These are phyloP conservation scores for Ehretia macrophylla DNA, from an alignment of 257 asterid species.

Conservation along the genomic window DNA sequence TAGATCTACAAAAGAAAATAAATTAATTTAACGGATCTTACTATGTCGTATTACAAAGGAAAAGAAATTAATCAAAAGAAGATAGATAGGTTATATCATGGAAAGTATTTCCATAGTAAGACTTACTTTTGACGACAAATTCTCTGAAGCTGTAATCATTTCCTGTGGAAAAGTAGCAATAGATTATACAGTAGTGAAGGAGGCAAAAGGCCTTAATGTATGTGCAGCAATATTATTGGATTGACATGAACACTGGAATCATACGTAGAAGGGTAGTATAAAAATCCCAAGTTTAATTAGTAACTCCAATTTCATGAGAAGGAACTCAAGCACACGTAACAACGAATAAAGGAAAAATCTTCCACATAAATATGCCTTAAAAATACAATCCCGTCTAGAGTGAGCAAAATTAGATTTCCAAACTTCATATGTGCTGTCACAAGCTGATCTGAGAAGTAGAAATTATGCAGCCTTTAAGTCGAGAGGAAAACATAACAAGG, in stretches of 20 bases:
- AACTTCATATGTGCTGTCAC: background rate
- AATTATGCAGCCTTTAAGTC: background rate
- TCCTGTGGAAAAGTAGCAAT: conserved; percentile 43
- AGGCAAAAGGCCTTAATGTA: background rate
- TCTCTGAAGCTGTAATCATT: conserved; percentile 70
- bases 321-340: background rate
- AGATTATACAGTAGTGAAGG: background rate
- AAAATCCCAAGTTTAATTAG: too few species aligned
- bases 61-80: background rate
- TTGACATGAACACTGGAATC: too few species aligned
- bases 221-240: background rate
- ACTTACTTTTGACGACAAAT: conserved; percentile 49
- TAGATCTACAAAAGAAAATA: conserved; percentile 37
- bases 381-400: too few species aligned
- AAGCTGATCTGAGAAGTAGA: background rate
- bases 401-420: background rate
- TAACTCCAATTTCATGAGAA: background rate
- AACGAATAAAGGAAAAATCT: too few species aligned
- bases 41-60: background rate
- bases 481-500: conserved; percentile 11
- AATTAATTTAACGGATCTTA: background rate
- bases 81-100: background rate
- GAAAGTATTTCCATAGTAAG: conserved; percentile 11
- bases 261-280: too few species aligned
- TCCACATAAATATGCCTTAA: too few species aligned